phyloP scores from a whole-genome alignment of 1,139 yeast genomes.

The Groenewaldozyma sp. region DNA sequence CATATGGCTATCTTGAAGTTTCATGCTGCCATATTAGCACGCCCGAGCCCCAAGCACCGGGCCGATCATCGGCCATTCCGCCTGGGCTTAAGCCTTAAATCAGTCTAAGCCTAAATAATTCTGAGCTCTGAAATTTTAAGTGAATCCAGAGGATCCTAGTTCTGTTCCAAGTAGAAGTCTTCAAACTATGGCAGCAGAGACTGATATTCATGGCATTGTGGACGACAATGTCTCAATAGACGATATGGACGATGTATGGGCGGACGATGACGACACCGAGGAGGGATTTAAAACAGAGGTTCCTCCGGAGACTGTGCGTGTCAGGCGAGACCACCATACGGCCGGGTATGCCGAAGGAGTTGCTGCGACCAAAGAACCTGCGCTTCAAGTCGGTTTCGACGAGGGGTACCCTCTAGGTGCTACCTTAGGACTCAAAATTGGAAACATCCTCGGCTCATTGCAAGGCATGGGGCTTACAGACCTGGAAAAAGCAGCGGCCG shows the following conservation, averaged over 20 bases:
- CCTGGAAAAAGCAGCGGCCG: slow-evolving; percentile 32
- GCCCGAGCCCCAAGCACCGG: no score
- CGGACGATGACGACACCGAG: slow-evolving; percentile 8
- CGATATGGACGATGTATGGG: slow-evolving; percentile 14
- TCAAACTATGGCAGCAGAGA: no score
- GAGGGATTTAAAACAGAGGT: not conserved
- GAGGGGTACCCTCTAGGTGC: slow-evolving; percentile 73
- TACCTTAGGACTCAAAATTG: slow-evolving; percentile 53
- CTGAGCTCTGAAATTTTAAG: no score
- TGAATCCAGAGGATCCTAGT: no score
- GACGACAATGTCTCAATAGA: no score
- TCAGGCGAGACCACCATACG: slow-evolving; percentile 61
- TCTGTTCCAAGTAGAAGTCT: no score
- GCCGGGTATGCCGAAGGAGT: slow-evolving; percentile 84
- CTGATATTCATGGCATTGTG: no score
- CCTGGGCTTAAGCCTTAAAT: no score
- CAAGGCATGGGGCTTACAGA: slow-evolving; percentile 25
- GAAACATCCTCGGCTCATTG: slow-evolving; percentile 51
- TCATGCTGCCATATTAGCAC: no score
- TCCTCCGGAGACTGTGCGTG: slow-evolving; percentile 15
- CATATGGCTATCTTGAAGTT: no score
- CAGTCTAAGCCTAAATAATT: no score
- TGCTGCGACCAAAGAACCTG: slow-evolving; percentile 55
- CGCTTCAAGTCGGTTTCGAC: slow-evolving; percentile 76
- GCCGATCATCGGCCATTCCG: no score